Conservation (phyloP, 371 early-diverging fungal species). For the Capillidium heterosporum region DNA sequence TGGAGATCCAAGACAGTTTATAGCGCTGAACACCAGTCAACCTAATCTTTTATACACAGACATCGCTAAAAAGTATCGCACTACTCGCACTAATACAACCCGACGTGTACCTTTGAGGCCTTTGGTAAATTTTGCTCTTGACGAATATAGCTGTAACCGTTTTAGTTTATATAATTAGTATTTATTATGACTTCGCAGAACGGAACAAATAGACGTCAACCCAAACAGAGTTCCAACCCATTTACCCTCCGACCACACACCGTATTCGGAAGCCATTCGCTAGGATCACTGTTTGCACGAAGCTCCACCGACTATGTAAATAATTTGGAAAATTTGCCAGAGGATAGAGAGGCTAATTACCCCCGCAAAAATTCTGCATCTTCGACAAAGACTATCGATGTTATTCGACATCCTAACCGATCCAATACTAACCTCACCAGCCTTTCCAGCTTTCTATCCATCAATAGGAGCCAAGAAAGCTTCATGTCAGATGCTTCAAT, state of each 20-base stretch:
- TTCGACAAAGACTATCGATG: slow-evolving; percentile 5
- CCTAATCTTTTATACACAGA: too few species aligned
- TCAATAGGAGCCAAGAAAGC: background rate
- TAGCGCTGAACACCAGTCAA: too few species aligned
- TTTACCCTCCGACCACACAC: background rate
- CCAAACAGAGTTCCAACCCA: background rate
- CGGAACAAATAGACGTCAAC: background rate
- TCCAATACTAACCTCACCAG: background rate
- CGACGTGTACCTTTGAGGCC: too few species aligned
- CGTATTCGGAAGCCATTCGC: slow-evolving; percentile 1
- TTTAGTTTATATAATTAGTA: too few species aligned
- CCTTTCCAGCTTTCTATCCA: background rate
- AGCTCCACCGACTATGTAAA: background rate
- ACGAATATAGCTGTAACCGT: too few species aligned
- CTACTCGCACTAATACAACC: too few species aligned
- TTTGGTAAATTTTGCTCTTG: too few species aligned
- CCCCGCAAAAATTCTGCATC: background rate
- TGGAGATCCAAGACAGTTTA: too few species aligned
- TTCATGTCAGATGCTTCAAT: background rate
- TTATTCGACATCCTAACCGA: background rate
- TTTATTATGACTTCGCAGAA: background rate
- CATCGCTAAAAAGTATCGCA: too few species aligned
- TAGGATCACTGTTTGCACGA: background rate
- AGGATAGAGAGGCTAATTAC: background rate
- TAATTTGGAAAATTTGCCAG: background rate